phyloP scores from a whole-genome alignment of 1,139 yeast genomes.

The Candida dubliniensis region DNA sequence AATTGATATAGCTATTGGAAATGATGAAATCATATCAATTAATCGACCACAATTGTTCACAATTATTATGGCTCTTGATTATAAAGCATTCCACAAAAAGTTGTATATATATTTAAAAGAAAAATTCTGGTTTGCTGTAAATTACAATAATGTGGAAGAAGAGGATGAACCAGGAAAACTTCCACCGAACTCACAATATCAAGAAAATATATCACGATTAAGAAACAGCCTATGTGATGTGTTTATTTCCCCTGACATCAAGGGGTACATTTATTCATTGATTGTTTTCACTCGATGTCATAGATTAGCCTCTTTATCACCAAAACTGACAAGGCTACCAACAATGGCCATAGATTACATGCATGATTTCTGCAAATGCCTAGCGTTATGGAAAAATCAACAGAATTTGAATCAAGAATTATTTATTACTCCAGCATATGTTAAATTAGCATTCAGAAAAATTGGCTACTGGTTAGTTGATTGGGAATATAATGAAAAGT shows the following conservation, averaged over 20 bases:
- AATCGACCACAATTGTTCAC: constrained; percentile 24
- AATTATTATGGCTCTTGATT: constrained; percentile 27
- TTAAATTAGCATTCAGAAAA: constrained; percentile 42
- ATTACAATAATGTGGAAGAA: constrained; percentile 6
- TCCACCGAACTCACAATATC: constrained; percentile 2
- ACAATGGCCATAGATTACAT: constrained; percentile 34
- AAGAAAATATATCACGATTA: constrained; percentile 10
- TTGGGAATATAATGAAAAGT: constrained; percentile 35
- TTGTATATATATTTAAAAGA: constrained; percentile 36
- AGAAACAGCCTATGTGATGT: constrained; percentile 19
- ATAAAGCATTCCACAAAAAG: constrained; percentile 15
- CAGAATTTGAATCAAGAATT: constrained; percentile 10
- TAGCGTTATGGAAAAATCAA: constrained; percentile 29
- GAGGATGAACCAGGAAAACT: neutral
- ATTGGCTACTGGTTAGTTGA: constrained; percentile 50
- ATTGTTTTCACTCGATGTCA: constrained; percentile 42
- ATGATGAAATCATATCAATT: constrained; percentile 15
- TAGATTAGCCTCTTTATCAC: constrained; percentile 41
- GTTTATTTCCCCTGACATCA: constrained; percentile 37
- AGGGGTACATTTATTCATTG: constrained; percentile 39
- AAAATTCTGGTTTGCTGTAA: constrained; percentile 39
- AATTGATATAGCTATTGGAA: constrained; percentile 7
- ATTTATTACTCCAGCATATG: constrained; percentile 41
- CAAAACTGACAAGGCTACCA: constrained; percentile 36
- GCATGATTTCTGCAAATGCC: constrained; percentile 25